Evolutionary conservation across 176 grass and related monocot genomes (phyloP).

Genomic region (Cymbopogon citratus): DNA sequence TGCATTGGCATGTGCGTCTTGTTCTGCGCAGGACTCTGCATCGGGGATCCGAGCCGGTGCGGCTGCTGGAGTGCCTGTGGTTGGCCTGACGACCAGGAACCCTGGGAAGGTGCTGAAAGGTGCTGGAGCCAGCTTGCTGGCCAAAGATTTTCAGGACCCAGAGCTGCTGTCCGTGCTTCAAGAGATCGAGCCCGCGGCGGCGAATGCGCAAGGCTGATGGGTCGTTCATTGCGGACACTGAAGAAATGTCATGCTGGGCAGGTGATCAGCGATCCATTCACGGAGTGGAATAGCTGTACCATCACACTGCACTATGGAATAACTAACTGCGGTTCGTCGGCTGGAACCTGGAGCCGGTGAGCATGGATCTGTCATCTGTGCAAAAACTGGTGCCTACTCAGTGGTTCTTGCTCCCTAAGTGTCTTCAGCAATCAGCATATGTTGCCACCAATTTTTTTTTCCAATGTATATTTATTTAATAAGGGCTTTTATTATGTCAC

Average conservation of each 20-base stretch:
- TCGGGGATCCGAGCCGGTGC: conserved; percentile 69
- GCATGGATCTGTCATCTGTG: neutral
- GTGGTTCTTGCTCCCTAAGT: neutral
- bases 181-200: conserved; percentile 28
- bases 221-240: neutral
- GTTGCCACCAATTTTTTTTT: neutral
- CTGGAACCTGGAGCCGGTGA: neutral
- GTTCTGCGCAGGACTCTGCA: conserved; percentile 52
- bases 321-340: neutral
- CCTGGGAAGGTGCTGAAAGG: conserved; percentile 54
- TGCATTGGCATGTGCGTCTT: neutral
- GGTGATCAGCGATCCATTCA: neutral
- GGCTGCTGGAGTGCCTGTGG: conserved; percentile 66
- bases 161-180: conserved; percentile 39
- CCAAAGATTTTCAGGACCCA: conserved; percentile 52
- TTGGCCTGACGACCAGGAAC: conserved; percentile 60
- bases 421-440: neutral
- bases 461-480: neutral
- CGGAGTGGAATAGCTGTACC: neutral
- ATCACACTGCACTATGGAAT: neutral
- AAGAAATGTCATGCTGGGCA: neutral
- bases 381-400: neutral
- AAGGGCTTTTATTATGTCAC: neutral
- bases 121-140: conserved; percentile 63
- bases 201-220: conserved; percentile 22